These are phyloP conservation scores for Primulina eburnea DNA, from an alignment of 257 asterid species.

Conservation along the genomic window DNA sequence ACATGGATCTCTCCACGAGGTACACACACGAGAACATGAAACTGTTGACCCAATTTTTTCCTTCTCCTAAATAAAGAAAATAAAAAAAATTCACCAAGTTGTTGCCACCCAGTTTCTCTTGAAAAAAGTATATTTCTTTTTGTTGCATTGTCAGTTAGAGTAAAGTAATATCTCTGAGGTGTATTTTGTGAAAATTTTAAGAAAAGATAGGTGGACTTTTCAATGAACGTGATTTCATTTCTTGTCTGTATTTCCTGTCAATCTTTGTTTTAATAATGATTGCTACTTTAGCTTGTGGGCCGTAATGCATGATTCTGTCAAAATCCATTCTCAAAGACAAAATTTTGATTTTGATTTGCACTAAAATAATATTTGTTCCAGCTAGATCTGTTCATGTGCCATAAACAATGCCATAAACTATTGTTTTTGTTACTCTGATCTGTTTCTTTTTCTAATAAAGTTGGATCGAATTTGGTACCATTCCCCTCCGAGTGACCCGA, in stretches of 20 bases:
- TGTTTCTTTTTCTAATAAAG: not conserved
- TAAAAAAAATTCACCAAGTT: conserved; percentile 11
- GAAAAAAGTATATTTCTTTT: conserved; percentile 12
- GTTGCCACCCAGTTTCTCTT: conserved; percentile 21
- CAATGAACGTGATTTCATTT: conserved; percentile 38
- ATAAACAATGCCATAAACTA: conserved; percentile 29
- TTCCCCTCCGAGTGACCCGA: not conserved
- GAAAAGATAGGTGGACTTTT: conserved; percentile 42
- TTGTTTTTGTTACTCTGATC: conserved; percentile 16
- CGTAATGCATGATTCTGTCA: conserved; percentile 33
- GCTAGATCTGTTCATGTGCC: conserved; percentile 29
- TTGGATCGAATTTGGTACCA: not conserved
- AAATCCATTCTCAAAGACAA: conserved; percentile 19
- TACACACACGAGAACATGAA: conserved; percentile 51
- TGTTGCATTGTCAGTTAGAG: not conserved
- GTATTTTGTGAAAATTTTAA: conserved; percentile 20
- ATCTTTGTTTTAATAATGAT: conserved; percentile 30
- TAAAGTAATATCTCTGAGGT: not conserved
- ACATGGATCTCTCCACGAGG: conserved; percentile 48
- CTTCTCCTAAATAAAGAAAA: not conserved
- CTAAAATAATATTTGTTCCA: not conserved
- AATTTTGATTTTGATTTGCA: conserved; percentile 12
- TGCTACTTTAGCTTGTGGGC: conserved; percentile 45
- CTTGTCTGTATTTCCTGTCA: conserved; percentile 42
- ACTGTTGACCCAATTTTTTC: conserved; percentile 35